Evolutionary conservation across 345 rosid genomes (phyloP), one percentile per base, ranked within the genome.

Genomic region (Cardiospermum halicacabum): DNA sequence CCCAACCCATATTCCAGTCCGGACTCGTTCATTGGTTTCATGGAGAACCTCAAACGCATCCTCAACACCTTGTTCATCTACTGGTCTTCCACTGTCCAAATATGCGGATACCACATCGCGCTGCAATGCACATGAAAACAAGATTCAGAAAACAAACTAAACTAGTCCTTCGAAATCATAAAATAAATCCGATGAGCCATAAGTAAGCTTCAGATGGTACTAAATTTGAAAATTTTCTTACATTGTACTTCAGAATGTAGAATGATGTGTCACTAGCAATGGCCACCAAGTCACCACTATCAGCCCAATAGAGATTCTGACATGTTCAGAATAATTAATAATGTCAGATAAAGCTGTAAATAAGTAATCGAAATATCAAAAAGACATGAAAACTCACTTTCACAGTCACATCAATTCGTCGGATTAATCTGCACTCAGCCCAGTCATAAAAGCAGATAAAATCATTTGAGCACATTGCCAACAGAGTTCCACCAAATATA

Each of bases 271-370:
- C 97, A 77, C 99, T 91, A 34, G 99, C 90, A 81, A 95, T 87
- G 43, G 98, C 91, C 74, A 95, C 91, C 64, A 95, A 72, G 78
- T 95, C 99, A 76, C 99, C 99, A 62, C 97, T 86, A 73, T 95
- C 99, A 75, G 98, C 99, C 99, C 99, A 95, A 74, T 89, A 91
- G 16, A 95, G 84, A 81, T 95, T 91, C 99, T 94, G 87, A 66
- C 39, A 70, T 47, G 68, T 73, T 66, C 62, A 58, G 60, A 54
- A 21, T 10, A 53, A 66, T 24, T 34, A 27, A 54, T 19, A 8
- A 21, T 31, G 50, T 7, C 12, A 11, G 59, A 5, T 39, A 16
- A 0, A 28, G 60, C 36, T 43, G 30, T 16, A 45, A 49, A 30
- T 10, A 30, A 47, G 48, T 22, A 36, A 34, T 34, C 4, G 18